Base-by-base conservation (phyloP, 495 filamentous ascomycete species). In the Aspergillus diversus region DNA sequence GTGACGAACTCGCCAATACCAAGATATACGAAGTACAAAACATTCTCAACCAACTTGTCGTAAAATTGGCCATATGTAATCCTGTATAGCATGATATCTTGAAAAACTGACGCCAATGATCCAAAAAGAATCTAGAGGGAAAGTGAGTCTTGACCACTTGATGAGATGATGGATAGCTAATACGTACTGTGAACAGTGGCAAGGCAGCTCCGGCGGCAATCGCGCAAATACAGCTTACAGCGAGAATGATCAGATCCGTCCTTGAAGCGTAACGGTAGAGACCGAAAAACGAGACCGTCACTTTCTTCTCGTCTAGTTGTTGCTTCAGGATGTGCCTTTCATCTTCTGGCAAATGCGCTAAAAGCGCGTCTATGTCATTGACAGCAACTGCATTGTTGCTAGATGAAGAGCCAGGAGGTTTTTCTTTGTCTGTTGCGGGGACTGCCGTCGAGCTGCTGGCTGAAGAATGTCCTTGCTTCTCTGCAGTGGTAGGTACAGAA, bases 11-110 rank as follows among this genome's bases (percentile, higher is more conserved):
- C 91, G 55, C 80, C 93, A 56, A 98, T 88, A 32, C 86, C 95
- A 46, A 98, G 84, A 71, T 97, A 97, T 12, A 98, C 77, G 58
- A 97, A 97, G 69, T 97, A 97, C 16, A 97, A 73, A 31, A 92
- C 90, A 63, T 90, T 84, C 37, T 80, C 81, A 21, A 73, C 72
- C 57, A 97, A 76, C 65, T 89, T 71, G 62, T 72, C 43, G 43
- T 82, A 79, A 79, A 96, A 94, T 3, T 80, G 71, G 16, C 76
- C 69, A 47, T 81, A 81, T 7, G 74, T 64, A 8, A 83, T 77
- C 0, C 63, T 71, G 3, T 79, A 76, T 7, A 75, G 57, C 55
- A 86, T 83, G 69, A 87, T 92, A 7, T 79, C 70, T 70, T 90
- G 84, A 68, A 98, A 96, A 5, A 80, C 80, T 9, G 87, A 87